Evolutionary conservation across 768 basidiomycete genomes (phyloP).

Genomic region (Trametes maxima): DNA sequence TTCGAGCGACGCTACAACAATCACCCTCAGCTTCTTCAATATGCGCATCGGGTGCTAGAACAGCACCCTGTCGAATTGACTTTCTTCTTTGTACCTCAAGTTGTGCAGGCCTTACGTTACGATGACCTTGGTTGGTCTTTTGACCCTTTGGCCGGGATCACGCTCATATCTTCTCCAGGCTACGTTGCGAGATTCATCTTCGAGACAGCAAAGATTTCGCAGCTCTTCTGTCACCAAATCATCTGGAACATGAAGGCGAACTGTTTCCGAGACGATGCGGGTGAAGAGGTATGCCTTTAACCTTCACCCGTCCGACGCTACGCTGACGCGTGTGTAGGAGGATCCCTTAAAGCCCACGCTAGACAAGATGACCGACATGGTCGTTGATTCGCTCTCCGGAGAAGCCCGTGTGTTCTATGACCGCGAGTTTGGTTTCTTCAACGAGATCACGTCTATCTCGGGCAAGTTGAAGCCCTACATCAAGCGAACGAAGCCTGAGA

Average conservation of each 20-base stretch:
- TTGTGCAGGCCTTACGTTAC: slow-evolving; percentile 92
- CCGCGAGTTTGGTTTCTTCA: slow-evolving; percentile 94
- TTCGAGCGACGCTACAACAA: slow-evolving; percentile 85
- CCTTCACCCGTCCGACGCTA: neutral
- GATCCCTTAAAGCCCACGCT: slow-evolving; percentile 96
- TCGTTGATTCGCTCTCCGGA: slow-evolving; percentile 86
- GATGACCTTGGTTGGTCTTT: slow-evolving; percentile 74
- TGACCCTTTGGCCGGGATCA: neutral
- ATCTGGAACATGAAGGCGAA: slow-evolving; percentile 99
- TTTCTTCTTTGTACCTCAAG: slow-evolving; percentile 99
- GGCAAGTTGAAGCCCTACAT: slow-evolving; percentile 97
- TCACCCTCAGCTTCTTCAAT: slow-evolving; percentile 89
- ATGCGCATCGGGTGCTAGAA: slow-evolving; percentile 92
- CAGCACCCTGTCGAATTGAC: slow-evolving; percentile 94
- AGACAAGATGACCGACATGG: slow-evolving; percentile 79
- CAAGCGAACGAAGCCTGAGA: slow-evolving; percentile 93
- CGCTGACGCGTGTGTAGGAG: slow-evolving; percentile 51
- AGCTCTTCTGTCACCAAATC: slow-evolving; percentile 98
- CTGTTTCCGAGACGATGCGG: slow-evolving; percentile 88
- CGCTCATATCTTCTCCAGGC: slow-evolving; percentile 46
- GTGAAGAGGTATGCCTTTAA: slow-evolving; percentile 64
- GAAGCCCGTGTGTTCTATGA: slow-evolving; percentile 89
- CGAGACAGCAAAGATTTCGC: slow-evolving; percentile 96
- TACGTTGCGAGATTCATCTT: slow-evolving; percentile 96
- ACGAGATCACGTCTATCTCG: slow-evolving; percentile 96